Evolutionary conservation across 1,284 basidiomycete species (phyloP).

Genomic region (Agroathelia rolfsii): DNA sequence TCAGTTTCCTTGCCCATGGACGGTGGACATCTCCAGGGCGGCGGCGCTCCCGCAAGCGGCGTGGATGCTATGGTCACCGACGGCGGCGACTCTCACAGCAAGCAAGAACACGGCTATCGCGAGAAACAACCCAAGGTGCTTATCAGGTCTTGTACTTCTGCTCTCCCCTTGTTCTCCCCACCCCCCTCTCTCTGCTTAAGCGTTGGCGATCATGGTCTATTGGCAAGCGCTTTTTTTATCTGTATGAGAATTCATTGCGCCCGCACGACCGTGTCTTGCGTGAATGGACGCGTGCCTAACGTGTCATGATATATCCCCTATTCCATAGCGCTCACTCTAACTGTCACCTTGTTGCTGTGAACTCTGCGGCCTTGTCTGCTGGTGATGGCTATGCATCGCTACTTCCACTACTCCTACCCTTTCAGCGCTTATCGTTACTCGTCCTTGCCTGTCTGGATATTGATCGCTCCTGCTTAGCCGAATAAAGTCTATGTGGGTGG

Average conservation of each 20-base stretch:
- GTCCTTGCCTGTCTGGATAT: conserved; percentile 55
- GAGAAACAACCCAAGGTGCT: conserved; percentile 86
- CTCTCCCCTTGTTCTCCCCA: conserved; percentile 37
- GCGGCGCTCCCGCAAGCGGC: conserved; percentile 16
- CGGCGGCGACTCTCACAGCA: conserved; percentile 27
- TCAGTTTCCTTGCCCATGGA: conserved; percentile 14
- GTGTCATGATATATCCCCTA: no score
- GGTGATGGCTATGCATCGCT: no score
- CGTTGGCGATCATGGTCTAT: no score
- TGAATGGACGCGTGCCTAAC: no score
- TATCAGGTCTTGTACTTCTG: conserved; percentile 30
- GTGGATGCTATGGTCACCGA: conserved; percentile 38
- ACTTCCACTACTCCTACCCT: no score
- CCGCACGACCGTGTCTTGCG: no score
- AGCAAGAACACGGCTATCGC: conserved; percentile 39
- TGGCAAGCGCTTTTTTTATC: conserved; percentile 37
- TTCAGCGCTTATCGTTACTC: no score
- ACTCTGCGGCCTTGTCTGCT: no score
- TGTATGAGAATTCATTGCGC: no score
- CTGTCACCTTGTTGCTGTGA: no score
- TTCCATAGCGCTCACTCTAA: no score
- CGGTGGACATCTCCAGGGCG: conserved; percentile 9
- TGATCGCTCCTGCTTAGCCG: conserved; percentile 63
- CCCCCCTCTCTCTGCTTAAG: no score
- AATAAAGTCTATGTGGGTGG: conserved; percentile 87